Conservation (phyloP, 169 alveolate species). For the Condylostoma magnum region DNA sequence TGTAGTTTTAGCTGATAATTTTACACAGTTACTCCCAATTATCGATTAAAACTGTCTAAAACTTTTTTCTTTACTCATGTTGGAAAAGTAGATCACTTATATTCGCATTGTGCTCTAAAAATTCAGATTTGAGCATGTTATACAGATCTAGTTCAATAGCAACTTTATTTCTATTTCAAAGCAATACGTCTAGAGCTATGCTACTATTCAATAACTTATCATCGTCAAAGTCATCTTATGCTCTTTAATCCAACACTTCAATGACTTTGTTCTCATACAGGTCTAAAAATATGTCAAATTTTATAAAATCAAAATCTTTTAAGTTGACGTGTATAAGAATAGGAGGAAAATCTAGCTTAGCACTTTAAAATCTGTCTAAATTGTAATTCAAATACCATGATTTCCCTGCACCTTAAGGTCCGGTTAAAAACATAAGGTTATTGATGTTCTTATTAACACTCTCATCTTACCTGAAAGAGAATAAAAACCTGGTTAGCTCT, state of each 20-base stretch:
- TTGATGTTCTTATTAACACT: slow-evolving; percentile 39
- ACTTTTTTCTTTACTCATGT: neutral
- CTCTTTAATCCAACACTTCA: slow-evolving; percentile 10
- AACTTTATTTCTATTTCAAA: slow-evolving; percentile 22
- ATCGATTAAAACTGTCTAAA: neutral
- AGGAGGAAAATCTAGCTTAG: neutral
- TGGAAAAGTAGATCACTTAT: neutral
- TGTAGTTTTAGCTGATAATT: no score
- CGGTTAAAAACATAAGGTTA: slow-evolving; percentile 45
- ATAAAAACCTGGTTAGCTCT: slow-evolving; percentile 36
- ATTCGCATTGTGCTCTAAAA: slow-evolving; percentile 7
- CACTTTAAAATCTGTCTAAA: slow-evolving; percentile 17
- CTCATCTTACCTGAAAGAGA: slow-evolving; percentile 47
- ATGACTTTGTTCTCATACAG: slow-evolving; percentile 36
- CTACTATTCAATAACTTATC: slow-evolving; percentile 1
- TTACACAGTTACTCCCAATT: no score
- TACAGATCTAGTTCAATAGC: slow-evolving; percentile 27
- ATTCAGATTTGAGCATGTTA: no score
- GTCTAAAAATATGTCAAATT: slow-evolving; percentile 44
- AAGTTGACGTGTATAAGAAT: slow-evolving; percentile 29
- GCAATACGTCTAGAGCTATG: slow-evolving; percentile 19
- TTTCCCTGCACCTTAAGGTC: slow-evolving; percentile 46
- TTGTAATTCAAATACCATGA: slow-evolving; percentile 46
- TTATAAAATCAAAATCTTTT: neutral
- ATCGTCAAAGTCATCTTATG: neutral